Base-by-base conservation (phyloP, 2,329 filamentous ascomycete species). In the Aspergillus chevalieri region DNA sequence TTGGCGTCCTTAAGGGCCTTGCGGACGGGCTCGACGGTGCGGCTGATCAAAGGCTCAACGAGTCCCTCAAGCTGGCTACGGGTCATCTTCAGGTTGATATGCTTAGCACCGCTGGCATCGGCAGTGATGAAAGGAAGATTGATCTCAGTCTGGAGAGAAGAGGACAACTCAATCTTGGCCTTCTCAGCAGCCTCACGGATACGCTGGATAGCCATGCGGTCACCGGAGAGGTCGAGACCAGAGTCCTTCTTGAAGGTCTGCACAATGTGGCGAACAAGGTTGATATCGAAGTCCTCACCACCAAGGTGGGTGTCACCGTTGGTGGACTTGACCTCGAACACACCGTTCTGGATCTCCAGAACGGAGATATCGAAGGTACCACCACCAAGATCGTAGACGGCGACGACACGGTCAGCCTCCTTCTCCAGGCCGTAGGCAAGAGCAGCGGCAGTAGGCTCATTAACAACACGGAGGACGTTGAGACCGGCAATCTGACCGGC, bases 281-380 rank as follows among this genome's bases (percentile, higher is more conserved):
- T 84, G 68, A 95, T 96, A 70, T 97, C 92, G 68, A 96, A 97
- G 74, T 97, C 92, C 74, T 97, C 92, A 78, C 92, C 92, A 83
- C 92, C 92, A 63, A 97, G 83, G 75, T 97, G 92, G 58, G 92
- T 97, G 73, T 97, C 92, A 84, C 92, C 92, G 74, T 95, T 95
- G 78, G 92, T 97, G 15, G 92, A 95, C 83, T 96, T 96, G 74
- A 97, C 92, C 80, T 96, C 92, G 73, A 97, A 97, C 49, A 97
- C 91, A 73, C 92, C 92, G 74, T 90, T 90, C 78, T 95, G 90
- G 69, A 97, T 96, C 77, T 95, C 90, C 14, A 97, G 86, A 55
- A 96, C 85, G 57, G 91, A 96, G 75, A 97, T 94, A 89, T 97
- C 92, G 76, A 97, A 97, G 63, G 91, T 97, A 83, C 91, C 91